These are phyloP conservation scores for Pleurotus cornucopiae DNA, from an alignment of 768 basidiomycete genomes.

Conservation along the genomic window DNA sequence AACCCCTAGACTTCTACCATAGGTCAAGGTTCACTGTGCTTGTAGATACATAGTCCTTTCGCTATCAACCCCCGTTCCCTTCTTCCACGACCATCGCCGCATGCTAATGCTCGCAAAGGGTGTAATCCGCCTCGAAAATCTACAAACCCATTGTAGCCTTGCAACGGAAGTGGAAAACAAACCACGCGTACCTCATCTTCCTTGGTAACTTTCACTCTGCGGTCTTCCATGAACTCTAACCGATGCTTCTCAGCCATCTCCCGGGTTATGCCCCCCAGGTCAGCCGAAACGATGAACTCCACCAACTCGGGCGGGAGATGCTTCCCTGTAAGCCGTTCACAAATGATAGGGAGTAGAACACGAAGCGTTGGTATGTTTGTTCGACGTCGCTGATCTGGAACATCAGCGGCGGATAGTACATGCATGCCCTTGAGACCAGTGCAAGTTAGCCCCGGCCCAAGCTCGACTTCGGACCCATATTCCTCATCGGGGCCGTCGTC, in stretches of 20 bases:
- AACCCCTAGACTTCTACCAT: too few relatives aligned
- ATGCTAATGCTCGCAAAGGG: background rate
- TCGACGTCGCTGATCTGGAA: background rate
- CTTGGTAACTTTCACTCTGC: background rate
- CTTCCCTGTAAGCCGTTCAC: background rate
- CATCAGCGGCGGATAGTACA: background rate
- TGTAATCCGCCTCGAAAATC: background rate
- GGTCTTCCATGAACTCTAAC: conserved; percentile 7
- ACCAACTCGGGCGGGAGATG: background rate
- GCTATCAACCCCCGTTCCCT: background rate
- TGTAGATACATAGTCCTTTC: background rate
- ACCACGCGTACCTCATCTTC: background rate
- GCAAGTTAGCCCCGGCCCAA: background rate
- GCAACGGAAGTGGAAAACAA: too few relatives aligned
- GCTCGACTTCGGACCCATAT: too few relatives aligned
- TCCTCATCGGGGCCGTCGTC: too few relatives aligned
- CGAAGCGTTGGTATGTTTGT: background rate
- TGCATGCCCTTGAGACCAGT: background rate
- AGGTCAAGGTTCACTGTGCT: background rate
- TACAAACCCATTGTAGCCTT: background rate
- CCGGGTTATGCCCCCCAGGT: conserved; percentile 3
- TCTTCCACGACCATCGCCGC: too few relatives aligned
- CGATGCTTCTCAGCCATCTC: conserved; percentile 10
- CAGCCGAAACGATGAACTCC: background rate
- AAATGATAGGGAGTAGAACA: background rate